Percentiles rank a stretch among this genome's conserved stretches.
These are phyloP conservation scores for Pseudozyma tsukubaensis DNA, from an alignment of 1,284 basidiomycete genomes.

Conservation along the genomic window DNA sequence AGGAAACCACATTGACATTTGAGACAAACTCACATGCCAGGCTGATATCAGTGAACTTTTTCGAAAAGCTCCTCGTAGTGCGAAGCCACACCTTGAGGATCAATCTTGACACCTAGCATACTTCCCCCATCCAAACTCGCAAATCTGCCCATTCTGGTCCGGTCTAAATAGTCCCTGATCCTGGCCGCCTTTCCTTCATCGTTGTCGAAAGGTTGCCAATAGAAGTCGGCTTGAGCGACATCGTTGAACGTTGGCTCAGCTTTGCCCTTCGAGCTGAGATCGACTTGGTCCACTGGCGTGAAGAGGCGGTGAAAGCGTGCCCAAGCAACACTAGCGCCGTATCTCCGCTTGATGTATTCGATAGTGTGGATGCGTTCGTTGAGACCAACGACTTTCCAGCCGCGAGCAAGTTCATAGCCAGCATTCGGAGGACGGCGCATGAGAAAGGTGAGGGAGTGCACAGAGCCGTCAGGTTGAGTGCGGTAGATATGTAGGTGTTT, in stretches of 20 bases:
- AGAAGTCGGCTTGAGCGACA: slow-evolving; percentile 3
- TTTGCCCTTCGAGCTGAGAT: not conserved
- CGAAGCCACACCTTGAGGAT: slow-evolving; percentile 5
- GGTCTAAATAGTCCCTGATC: slow-evolving; percentile 11
- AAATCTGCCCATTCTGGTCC: slow-evolving; percentile 15
- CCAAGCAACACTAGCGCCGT: slow-evolving; percentile 14
- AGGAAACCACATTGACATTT: not conserved
- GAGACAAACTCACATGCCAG: not conserved
- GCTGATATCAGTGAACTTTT: not conserved
- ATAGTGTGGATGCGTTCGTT: slow-evolving; percentile 11
- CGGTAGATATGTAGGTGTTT: slow-evolving; percentile 21
- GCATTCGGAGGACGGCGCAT: not conserved
- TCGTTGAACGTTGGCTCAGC: slow-evolving; percentile 11
- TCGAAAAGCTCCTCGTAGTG: slow-evolving; percentile 11
- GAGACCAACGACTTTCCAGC: slow-evolving; percentile 8
- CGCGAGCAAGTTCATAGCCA: not conserved
- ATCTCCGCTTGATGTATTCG: slow-evolving; percentile 10
- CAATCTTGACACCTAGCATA: slow-evolving; percentile 9
- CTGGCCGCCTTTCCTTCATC: no score
- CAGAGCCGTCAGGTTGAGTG: not conserved
- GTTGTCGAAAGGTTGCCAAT: not conserved
- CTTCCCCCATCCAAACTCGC: slow-evolving; percentile 18
- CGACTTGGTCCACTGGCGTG: slow-evolving; percentile 1
- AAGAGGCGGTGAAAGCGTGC: slow-evolving; percentile 21
- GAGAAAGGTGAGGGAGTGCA: not conserved